Conservation (phyloP, 2,329 filamentous ascomycete genomes). For the Talaromyces sp. region DNA sequence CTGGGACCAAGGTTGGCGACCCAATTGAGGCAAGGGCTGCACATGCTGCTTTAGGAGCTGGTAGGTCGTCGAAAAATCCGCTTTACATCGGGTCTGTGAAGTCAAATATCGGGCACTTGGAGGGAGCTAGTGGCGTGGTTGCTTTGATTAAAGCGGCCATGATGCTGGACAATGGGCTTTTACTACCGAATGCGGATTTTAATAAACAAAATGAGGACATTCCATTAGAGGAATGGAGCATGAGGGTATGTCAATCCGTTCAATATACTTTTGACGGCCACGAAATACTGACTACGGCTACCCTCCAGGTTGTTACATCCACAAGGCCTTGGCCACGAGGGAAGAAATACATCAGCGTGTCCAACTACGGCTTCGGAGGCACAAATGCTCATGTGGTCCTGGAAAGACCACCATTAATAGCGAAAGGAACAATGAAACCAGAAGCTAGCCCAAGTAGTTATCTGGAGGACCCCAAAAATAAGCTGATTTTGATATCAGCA, state of each 20-base stretch:
- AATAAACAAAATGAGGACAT: constrained; percentile 15
- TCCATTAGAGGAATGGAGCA: constrained; percentile 8
- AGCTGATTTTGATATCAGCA: constrained; percentile 17
- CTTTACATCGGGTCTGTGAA: constrained; percentile 21
- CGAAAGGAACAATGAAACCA: background rate
- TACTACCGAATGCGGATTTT: constrained; percentile 21
- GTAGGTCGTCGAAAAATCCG: background rate
- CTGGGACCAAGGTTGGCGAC: constrained; percentile 24
- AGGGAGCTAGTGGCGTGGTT: constrained; percentile 18
- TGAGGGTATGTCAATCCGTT: constrained; percentile 1
- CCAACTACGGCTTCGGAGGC: constrained; percentile 41
- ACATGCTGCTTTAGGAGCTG: constrained; percentile 5
- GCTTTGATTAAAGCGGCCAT: constrained; percentile 15
- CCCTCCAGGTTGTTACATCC: constrained; percentile 4
- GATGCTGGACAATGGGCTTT: constrained; percentile 16
- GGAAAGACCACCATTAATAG: constrained; percentile 13
- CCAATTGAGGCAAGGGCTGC: constrained; percentile 40
- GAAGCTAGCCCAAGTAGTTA: constrained; percentile 4
- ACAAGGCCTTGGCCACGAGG: constrained; percentile 26
- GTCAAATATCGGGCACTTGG: constrained; percentile 17
- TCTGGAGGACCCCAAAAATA: constrained; percentile 7
- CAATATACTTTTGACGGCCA: background rate
- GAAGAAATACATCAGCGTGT: constrained; percentile 29
- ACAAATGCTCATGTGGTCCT: constrained; percentile 28
- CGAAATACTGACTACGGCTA: background rate